Evolutionary conservation across 2,329 filamentous ascomycete genomes (phyloP).

Genomic region (Hypoxylon sp.): DNA sequence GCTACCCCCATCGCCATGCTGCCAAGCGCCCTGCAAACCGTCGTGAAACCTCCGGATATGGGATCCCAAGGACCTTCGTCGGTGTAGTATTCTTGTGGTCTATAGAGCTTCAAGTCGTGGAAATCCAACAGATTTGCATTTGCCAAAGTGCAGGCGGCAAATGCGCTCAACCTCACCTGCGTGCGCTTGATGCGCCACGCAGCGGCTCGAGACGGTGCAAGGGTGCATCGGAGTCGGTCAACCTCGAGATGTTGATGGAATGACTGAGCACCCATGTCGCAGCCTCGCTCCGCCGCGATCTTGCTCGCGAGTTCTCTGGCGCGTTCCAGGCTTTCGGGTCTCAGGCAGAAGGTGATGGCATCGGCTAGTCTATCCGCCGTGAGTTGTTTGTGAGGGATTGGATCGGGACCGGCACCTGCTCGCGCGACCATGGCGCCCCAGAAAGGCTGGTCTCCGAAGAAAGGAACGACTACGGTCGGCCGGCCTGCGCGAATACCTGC

Average conservation of each 20-base stretch:
- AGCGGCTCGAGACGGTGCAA: conserved; percentile 78
- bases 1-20: too few relatives aligned
- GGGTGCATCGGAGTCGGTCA: conserved; percentile 76
- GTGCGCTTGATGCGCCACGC: conserved; percentile 71
- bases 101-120: too few relatives aligned
- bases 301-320: conserved; percentile 64
- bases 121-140: conserved; percentile 71
- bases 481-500: conserved; percentile 86
- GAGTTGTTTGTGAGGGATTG: conserved; percentile 78
- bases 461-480: conserved; percentile 87
- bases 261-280: conserved; percentile 73
- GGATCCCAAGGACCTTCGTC: too few relatives aligned
- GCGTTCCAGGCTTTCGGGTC: conserved; percentile 62
- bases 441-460: conserved; percentile 89
- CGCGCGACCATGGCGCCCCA: conserved; percentile 84
- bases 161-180: too few relatives aligned
- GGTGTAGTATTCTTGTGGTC: too few relatives aligned
- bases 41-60: too few relatives aligned
- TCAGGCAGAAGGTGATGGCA: conserved; percentile 70
- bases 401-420: conserved; percentile 79
- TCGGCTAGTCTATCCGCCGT: conserved; percentile 76
- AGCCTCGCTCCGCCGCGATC: conserved; percentile 77
- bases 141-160: conserved; percentile 64
- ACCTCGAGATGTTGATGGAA: conserved; percentile 80
- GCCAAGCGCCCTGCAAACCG: too few relatives aligned